These are phyloP conservation scores for Sphaerobolus stellatus DNA, from an alignment of 1,284 basidiomycete genomes.

Conservation along the genomic window DNA sequence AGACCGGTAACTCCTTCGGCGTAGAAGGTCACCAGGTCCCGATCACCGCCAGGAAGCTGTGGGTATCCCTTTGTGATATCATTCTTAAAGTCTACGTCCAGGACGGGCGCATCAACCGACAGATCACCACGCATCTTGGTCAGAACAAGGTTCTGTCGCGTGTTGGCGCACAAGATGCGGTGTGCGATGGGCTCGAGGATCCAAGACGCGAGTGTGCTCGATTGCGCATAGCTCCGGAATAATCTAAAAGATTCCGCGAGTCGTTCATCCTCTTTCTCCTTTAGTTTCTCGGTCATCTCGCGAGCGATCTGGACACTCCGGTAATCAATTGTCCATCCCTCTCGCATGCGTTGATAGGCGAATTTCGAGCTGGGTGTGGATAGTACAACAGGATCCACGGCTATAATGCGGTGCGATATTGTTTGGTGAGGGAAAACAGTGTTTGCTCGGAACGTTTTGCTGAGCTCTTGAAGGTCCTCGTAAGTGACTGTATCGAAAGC, in stretches of 20 bases:
- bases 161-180: not conserved
- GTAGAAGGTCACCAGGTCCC: not conserved
- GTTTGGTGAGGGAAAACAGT: not conserved
- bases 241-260: not conserved
- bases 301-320: not conserved
- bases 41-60: not conserved
- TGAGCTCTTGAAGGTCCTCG: not conserved
- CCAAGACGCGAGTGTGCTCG: not conserved
- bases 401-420: not conserved
- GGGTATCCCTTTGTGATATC: not conserved
- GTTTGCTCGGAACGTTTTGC: not conserved
- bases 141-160: not conserved
- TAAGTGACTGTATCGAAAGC: not conserved
- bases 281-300: not conserved
- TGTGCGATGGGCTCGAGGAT: not conserved
- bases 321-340: not conserved
- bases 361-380: not conserved
- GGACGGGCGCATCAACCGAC: not conserved
- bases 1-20: not conserved
- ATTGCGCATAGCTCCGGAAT: not conserved
- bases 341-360: not conserved
- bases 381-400: not conserved
- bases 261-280: not conserved
- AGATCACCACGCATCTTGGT: not conserved
- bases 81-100: not conserved